These are phyloP conservation scores for Whalleya microplaca DNA, from an alignment of 2,329 filamentous ascomycete species.

Conservation along the genomic window DNA sequence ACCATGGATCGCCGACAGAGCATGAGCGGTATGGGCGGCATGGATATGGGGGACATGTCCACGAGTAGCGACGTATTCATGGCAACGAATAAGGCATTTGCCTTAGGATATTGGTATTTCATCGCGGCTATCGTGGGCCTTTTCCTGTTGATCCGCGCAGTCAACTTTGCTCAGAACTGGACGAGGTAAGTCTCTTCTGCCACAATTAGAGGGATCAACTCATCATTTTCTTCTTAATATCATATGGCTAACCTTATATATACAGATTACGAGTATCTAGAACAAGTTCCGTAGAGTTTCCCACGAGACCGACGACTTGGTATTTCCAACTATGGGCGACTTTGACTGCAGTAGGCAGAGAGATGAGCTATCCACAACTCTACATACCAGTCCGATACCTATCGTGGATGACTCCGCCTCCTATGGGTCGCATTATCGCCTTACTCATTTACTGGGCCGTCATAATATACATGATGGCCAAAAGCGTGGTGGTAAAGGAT, in stretches of 20 bases:
- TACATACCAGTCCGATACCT: conserved; percentile 51
- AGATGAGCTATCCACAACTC: conserved; percentile 59
- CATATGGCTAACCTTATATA: not conserved
- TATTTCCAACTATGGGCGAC: conserved; percentile 61
- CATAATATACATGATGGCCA: conserved; percentile 60
- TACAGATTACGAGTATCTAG: conserved; percentile 52
- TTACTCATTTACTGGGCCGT: conserved; percentile 62
- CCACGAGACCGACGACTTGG: conserved; percentile 54
- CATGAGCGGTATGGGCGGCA: conserved; percentile 27
- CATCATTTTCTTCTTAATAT: not conserved
- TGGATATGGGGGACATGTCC: conserved; percentile 37
- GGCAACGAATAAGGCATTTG: conserved; percentile 53
- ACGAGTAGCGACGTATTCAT: conserved; percentile 44
- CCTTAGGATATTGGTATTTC: conserved; percentile 63
- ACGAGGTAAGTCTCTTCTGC: conserved; percentile 43
- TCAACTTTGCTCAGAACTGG: conserved; percentile 48
- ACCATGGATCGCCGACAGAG: conserved; percentile 5
- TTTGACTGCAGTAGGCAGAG: conserved; percentile 58
- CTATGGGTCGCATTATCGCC: conserved; percentile 58
- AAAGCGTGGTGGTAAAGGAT: conserved; percentile 53
- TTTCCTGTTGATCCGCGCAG: conserved; percentile 44
- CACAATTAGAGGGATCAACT: not conserved
- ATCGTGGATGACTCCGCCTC: conserved; percentile 61
- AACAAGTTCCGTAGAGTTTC: conserved; percentile 49
- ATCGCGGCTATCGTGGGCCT: conserved; percentile 53